Percentiles rank a stretch among this genome's conserved stretches.
Conservation (phyloP, 805 yeast genomes). For the Barnettozyma pratensis region DNA sequence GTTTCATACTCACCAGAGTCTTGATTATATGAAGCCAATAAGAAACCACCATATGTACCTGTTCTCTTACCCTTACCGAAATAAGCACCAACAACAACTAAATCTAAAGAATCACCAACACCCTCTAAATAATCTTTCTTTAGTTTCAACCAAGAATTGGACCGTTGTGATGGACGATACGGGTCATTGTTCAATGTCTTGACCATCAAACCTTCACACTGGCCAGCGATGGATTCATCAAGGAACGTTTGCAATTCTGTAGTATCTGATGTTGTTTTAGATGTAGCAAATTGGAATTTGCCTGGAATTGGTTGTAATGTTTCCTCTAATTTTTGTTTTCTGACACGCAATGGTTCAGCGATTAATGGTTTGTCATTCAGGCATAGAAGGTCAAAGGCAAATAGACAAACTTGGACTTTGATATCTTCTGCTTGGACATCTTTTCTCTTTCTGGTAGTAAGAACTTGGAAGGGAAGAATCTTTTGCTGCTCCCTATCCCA, state of each 20-base stretch:
- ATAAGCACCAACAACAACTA: constrained; percentile 92
- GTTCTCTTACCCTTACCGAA: constrained; percentile 93
- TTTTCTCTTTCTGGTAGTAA: constrained; percentile 91
- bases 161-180: constrained; percentile 93
- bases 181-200: constrained; percentile 79
- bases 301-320: constrained; percentile 63
- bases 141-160: constrained; percentile 91
- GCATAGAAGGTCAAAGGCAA: constrained; percentile 83
- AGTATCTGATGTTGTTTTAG: constrained; percentile 60
- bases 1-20: constrained; percentile 93
- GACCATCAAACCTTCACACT: constrained; percentile 96
- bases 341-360: constrained; percentile 58
- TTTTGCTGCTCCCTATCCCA: constrained; percentile 79
- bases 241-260: constrained; percentile 76
- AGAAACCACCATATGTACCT: constrained; percentile 90
- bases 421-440: constrained; percentile 85
- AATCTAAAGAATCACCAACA: constrained; percentile 90
- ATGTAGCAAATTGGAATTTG: constrained; percentile 75
- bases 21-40: constrained; percentile 83
- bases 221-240: constrained; percentile 82
- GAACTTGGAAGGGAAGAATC: constrained; percentile 88
- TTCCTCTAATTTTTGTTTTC: constrained; percentile 56
- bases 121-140: constrained; percentile 95
- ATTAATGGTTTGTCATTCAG: constrained; percentile 70
- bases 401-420: constrained; percentile 85